phyloP scores from a whole-genome alignment of 441 rosid genomes.

The Populus tomentosa region DNA sequence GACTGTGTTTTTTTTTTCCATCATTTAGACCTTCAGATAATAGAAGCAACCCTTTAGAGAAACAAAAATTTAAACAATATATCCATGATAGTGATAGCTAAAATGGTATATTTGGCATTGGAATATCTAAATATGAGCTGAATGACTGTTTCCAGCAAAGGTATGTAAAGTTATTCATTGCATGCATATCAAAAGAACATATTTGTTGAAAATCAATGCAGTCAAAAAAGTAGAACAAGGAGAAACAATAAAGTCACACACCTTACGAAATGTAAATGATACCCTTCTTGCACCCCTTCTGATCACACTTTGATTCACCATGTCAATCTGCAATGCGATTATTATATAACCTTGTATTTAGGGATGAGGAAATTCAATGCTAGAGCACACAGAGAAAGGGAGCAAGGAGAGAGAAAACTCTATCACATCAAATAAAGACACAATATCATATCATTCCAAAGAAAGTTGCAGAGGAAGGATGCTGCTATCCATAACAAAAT shows the following conservation, averaged over 20 bases:
- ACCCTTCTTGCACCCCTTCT: slow-evolving; percentile 74
- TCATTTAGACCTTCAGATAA: neutral
- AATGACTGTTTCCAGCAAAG: neutral
- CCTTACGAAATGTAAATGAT: slow-evolving; percentile 92
- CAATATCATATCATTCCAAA: neutral
- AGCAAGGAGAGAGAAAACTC: neutral
- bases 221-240: neutral
- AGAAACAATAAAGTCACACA: slow-evolving; percentile 20
- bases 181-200: neutral
- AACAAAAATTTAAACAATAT: neutral
- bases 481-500: neutral
- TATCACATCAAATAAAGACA: neutral
- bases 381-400: neutral
- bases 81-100: neutral
- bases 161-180: neutral
- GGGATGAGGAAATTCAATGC: neutral
- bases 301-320: slow-evolving; percentile 58
- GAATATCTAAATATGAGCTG: neutral
- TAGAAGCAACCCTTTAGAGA: neutral
- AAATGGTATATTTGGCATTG: neutral
- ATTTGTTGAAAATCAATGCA: neutral
- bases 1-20: neutral
- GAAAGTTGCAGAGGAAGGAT: neutral
- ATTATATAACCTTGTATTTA: slow-evolving; percentile 7
- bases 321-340: slow-evolving; percentile 57